Percentiles rank a stretch among this genome's conserved stretches.
These are phyloP conservation scores for Apiospora koreana DNA, from an alignment of 2,329 filamentous ascomycete genomes.

Conservation along the genomic window DNA sequence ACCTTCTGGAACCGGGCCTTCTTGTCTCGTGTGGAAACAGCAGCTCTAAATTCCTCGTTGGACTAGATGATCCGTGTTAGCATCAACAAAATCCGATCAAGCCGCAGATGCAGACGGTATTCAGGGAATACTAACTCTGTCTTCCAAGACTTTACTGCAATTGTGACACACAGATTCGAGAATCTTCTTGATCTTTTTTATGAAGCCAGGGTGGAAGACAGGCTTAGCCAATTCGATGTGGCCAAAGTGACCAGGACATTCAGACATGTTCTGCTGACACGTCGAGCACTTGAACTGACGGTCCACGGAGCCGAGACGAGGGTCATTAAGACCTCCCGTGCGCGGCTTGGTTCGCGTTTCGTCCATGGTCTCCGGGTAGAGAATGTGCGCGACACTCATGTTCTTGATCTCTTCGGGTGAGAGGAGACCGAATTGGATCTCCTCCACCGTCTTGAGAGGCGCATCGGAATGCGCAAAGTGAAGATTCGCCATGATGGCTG, in stretches of 20 bases:
- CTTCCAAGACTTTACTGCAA: constrained; percentile 95
- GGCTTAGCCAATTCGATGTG: constrained; percentile 97
- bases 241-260: constrained; percentile 97
- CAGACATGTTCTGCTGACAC: constrained; percentile 91
- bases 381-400: constrained; percentile 94
- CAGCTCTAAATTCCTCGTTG: constrained; percentile 80
- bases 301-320: constrained; percentile 94
- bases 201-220: constrained; percentile 92
- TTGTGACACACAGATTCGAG: constrained; percentile 99
- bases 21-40: constrained; percentile 82
- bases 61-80: constrained; percentile 68
- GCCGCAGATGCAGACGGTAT: constrained; percentile 33
- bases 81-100: constrained; percentile 53
- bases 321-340: constrained; percentile 90
- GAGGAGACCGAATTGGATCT: constrained; percentile 98
- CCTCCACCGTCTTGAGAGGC: constrained; percentile 95
- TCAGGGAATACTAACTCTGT: constrained; percentile 83
- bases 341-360: constrained; percentile 90
- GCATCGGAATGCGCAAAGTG: constrained; percentile 89
- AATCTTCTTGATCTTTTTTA: constrained; percentile 99
- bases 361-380: constrained; percentile 99
- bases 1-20: constrained; percentile 93
- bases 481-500: constrained; percentile 82
- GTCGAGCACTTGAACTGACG: constrained; percentile 94
- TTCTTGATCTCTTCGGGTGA: constrained; percentile 99